Conservation (phyloP, 2,329 filamentous ascomycete species). For the Neonectria coccinea region DNA sequence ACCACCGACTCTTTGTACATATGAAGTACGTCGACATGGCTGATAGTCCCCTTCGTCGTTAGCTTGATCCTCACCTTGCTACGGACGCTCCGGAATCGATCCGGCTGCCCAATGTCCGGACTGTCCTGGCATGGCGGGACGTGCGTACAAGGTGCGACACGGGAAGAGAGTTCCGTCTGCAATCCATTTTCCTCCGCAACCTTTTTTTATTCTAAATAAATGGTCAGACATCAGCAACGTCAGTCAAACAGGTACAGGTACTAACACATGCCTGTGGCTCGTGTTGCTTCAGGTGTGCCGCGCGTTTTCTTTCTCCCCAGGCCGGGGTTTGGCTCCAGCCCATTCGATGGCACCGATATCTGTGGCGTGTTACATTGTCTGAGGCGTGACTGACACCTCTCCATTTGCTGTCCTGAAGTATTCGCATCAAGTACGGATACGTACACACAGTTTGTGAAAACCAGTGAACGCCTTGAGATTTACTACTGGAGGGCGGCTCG, state of each 20-base stretch:
- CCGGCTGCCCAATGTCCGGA: slow-evolving; percentile 22
- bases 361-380: slow-evolving; percentile 5
- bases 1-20: not conserved
- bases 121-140: slow-evolving; percentile 6
- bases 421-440: not conserved
- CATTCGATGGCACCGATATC: not conserved
- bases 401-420: not conserved
- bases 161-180: slow-evolving; percentile 20
- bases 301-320: not conserved
- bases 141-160: slow-evolving; percentile 30
- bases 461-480: not conserved
- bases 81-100: slow-evolving; percentile 23
- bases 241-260: slow-evolving; percentile 8
- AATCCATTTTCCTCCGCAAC: slow-evolving; percentile 12
- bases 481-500: not conserved
- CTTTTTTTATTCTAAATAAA: not conserved
- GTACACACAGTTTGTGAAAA: not conserved
- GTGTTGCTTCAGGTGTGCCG: slow-evolving; percentile 17
- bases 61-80: slow-evolving; percentile 4
- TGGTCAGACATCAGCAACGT: not conserved
- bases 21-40: not conserved
- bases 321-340: slow-evolving; percentile 3
- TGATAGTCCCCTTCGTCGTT: not conserved
- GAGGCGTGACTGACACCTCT: not conserved
- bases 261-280: slow-evolving; percentile 10